These are phyloP conservation scores for Clarireedia homoeocarpa DNA, from an alignment of 2,329 filamentous ascomycete genomes.

Conservation along the genomic window DNA sequence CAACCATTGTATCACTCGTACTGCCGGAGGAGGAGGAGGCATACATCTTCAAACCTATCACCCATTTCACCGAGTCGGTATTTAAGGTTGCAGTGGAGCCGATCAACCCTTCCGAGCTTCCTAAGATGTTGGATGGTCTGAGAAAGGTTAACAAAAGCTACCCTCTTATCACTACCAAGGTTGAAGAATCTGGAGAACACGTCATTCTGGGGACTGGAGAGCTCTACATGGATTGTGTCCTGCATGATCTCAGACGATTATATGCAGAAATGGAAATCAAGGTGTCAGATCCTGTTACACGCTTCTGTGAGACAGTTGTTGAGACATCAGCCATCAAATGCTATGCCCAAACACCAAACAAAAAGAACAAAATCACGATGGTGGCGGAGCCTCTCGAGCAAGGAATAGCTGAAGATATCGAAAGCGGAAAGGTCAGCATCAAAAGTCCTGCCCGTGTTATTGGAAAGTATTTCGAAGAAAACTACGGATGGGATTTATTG, in stretches of 20 bases:
- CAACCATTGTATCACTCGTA: slow-evolving; percentile 75
- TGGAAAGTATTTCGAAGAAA: slow-evolving; percentile 94
- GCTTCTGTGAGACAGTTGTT: slow-evolving; percentile 96
- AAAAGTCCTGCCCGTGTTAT: slow-evolving; percentile 88
- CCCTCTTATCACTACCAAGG: slow-evolving; percentile 89
- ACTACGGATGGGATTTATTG: slow-evolving; percentile 93
- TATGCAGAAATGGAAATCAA: slow-evolving; percentile 99
- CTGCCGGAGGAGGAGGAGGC: slow-evolving; percentile 84
- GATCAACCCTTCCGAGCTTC: slow-evolving; percentile 93
- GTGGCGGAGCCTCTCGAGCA: slow-evolving; percentile 93
- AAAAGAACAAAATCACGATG: slow-evolving; percentile 99
- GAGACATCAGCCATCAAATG: slow-evolving; percentile 97
- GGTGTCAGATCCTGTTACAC: slow-evolving; percentile 92
- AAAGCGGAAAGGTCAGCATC: slow-evolving; percentile 82
- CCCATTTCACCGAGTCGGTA: slow-evolving; percentile 94
- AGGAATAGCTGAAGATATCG: slow-evolving; percentile 91
- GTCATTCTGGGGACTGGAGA: slow-evolving; percentile 92
- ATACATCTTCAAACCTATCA: slow-evolving; percentile 88
- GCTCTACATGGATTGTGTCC: slow-evolving; percentile 98
- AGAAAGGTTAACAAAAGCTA: slow-evolving; percentile 98
- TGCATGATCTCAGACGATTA: slow-evolving; percentile 86
- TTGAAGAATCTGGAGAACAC: slow-evolving; percentile 96
- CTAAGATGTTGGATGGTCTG: slow-evolving; percentile 96
- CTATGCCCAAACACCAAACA: slow-evolving; percentile 95
- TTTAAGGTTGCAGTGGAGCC: slow-evolving; percentile 97